Percentiles rank a stretch among this genome's conserved stretches.
These are phyloP conservation scores for Helichrysum umbraculigerum DNA, from an alignment of 129 eudicot species.

Conservation along the genomic window DNA sequence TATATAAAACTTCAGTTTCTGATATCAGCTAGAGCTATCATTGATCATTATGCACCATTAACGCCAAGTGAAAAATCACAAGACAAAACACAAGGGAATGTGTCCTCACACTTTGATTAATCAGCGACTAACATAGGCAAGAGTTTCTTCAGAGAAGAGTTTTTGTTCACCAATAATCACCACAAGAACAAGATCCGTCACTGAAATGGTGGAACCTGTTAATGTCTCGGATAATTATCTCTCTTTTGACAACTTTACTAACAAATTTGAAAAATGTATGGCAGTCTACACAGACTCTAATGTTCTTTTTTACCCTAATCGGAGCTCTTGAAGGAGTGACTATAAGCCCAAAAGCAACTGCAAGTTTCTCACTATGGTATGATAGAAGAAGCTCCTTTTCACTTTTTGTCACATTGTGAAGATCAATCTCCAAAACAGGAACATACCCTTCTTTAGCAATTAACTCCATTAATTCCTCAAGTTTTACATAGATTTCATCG, in stretches of 20 bases:
- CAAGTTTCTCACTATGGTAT: conserved; percentile 86
- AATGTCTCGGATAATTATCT: conserved; percentile 69
- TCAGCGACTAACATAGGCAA: neutral
- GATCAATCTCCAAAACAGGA: conserved; percentile 71
- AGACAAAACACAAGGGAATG: neutral
- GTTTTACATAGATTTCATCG: conserved; percentile 63
- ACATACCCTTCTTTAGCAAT: conserved; percentile 74
- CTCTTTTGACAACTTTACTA: conserved; percentile 60
- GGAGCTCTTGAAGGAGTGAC: conserved; percentile 69
- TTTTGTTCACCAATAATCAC: conserved; percentile 74
- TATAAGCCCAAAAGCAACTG: conserved; percentile 85
- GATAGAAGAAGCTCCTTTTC: conserved; percentile 79
- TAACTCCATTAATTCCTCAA: conserved; percentile 52
- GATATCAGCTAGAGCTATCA: neutral
- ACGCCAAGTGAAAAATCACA: neutral
- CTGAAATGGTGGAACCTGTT: conserved; percentile 82
- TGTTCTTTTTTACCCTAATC: conserved; percentile 81
- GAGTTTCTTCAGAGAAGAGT: neutral
- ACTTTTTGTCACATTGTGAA: conserved; percentile 60
- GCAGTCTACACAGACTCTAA: conserved; percentile 80
- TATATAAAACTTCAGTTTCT: neutral
- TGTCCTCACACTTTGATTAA: neutral
- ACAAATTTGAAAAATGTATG: conserved; percentile 82
- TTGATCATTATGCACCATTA: conserved; percentile 10
- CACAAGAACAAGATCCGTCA: conserved; percentile 75